These are phyloP conservation scores for Sicyos baderoa DNA, from an alignment of 306 rosid species.

Conservation along the genomic window DNA sequence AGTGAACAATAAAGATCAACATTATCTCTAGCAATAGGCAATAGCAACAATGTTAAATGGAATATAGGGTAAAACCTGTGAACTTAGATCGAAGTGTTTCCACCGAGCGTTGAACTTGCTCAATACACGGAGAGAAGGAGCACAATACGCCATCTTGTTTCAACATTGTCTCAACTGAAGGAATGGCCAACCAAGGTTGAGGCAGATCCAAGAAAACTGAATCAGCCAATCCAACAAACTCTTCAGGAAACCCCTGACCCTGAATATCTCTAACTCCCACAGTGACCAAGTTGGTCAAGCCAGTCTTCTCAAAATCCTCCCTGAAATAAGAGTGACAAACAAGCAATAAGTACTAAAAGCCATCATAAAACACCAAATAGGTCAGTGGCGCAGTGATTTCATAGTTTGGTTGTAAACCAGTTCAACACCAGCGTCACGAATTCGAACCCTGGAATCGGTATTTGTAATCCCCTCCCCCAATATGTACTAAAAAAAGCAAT, in stretches of 20 bases:
- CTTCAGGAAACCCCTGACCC: slow-evolving; percentile 67
- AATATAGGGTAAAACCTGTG: slow-evolving; percentile 34
- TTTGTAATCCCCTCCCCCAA: no score
- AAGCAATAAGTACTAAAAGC: background rate
- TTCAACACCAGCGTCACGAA: no score
- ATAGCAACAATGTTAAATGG: background rate
- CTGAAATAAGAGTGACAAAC: slow-evolving; percentile 25
- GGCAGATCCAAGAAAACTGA: slow-evolving; percentile 80
- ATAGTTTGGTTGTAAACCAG: no score
- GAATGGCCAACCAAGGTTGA: slow-evolving; percentile 84
- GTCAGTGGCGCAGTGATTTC: no score
- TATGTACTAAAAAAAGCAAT: background rate
- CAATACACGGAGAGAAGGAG: slow-evolving; percentile 79
- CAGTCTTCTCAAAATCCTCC: slow-evolving; percentile 82
- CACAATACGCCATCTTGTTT: slow-evolving; percentile 62
- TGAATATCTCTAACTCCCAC: slow-evolving; percentile 79
- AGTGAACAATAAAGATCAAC: background rate
- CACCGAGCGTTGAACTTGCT: slow-evolving; percentile 64
- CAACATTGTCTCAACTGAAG: slow-evolving; percentile 65
- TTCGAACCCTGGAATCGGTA: no score
- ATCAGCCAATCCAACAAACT: slow-evolving; percentile 32
- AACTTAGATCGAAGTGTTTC: slow-evolving; percentile 55
- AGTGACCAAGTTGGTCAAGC: slow-evolving; percentile 55
- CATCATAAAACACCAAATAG: no score
- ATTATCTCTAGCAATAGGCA: background rate